Evolutionary conservation across 2,329 filamentous ascomycete species (phyloP), one percentile per base, ranked within the genome.

Genomic region (Colletotrichum somersetense): DNA sequence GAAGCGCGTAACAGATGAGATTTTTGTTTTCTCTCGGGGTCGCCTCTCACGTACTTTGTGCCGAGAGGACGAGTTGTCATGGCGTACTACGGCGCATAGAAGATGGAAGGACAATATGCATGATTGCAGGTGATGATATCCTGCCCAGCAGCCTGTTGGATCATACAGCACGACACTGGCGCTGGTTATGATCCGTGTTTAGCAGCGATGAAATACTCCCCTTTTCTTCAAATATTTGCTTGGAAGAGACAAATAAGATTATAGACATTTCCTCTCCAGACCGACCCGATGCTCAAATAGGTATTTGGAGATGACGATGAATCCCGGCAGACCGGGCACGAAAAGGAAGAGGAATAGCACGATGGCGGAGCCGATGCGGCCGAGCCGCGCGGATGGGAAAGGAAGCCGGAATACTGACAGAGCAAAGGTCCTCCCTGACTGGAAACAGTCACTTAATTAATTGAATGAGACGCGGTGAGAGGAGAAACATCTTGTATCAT

Each of bases 121-220:
- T 63, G 61, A 53, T 63, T 52, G 35, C 61, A 63, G 61, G 48
- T 48, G 23, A 71, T 20, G 66, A 72, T 61, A 61, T 48, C 70
- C 57, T 40, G 38, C 59, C 57, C 66, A 72, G 66, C 66, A 61
- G 66, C 70, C 66, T 70, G 55, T 70, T 69, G 70, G 70, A 63
- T 70, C 53, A 48, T 48, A 72, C 70, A 72, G 70, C 33, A 72
- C 66, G 66, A 70, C 70, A 65, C 63, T 61, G 70, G 70, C 70
- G 48, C 59, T 70, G 61, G 48, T 70, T 59, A 72, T 69, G 69
- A 55, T 30, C 58, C 30, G 66, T 63, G 62, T 42, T n/a, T 18
- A 58, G 20, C n/a, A 48, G 62, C 53, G 7, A 56, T 46, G 48
- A 56, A 10, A 10, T 10, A 56, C 52, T 56, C 52, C 18, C 20